Evolutionary conservation across 179 eudicot genomes (phyloP).

Genomic region (Pouteria campechiana): DNA sequence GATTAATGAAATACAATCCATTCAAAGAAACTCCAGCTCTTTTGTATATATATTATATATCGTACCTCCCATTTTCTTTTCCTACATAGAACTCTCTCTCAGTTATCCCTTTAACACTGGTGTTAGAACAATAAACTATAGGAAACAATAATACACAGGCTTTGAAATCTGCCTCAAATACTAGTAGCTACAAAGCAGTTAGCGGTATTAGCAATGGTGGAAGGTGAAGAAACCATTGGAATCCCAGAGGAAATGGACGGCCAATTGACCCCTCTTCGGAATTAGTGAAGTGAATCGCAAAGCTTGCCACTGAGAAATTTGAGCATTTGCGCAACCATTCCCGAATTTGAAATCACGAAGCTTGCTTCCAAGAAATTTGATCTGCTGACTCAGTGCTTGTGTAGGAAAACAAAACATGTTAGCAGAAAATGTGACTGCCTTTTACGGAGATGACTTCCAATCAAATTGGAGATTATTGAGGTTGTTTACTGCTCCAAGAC

Average conservation of each 20-base stretch:
- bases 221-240: no score
- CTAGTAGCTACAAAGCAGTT: no score
- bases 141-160: no score
- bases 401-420: slow-evolving; percentile 1
- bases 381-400: slow-evolving; percentile 15
- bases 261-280: slow-evolving; percentile 2
- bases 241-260: slow-evolving; percentile 1
- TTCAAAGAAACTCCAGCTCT: no score
- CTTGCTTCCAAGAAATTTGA: slow-evolving; percentile 7
- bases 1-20: no score
- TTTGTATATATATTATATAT: no score
- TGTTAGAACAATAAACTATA: no score
- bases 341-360: slow-evolving; percentile 6
- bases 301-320: slow-evolving; percentile 7
- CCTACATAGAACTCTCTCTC: no score
- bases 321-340: slow-evolving; percentile 6
- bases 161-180: no score
- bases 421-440: neutral
- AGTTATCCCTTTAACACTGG: no score
- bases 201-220: no score
- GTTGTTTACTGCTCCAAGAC: slow-evolving; percentile 74
- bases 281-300: slow-evolving; percentile 15
- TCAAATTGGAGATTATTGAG: slow-evolving; percentile 72
- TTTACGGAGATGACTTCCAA: slow-evolving; percentile 73
- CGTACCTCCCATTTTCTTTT: no score